Evolutionary conservation across 257 asterid species (phyloP).

Genomic region (Dorcoceras hygrometricum): DNA sequence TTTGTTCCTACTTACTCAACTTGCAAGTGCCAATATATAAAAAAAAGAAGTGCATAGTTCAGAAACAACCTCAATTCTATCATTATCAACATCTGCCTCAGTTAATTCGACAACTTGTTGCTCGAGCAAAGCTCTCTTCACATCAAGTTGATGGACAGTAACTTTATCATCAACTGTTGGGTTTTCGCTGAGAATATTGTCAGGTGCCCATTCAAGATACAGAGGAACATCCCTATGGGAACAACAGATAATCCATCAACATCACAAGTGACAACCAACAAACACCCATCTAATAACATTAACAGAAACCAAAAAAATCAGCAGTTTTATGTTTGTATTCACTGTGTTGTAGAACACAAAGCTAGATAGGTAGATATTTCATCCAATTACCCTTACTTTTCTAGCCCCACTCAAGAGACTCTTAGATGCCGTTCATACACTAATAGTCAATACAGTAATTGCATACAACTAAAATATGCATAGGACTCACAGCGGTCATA

Average conservation of each 20-base stretch:
- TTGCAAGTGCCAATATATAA: neutral
- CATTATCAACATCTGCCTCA: constrained; percentile 71
- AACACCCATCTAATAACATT: constrained; percentile 1
- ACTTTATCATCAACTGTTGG: constrained; percentile 35
- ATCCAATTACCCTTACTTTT: neutral
- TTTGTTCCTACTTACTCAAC: neutral
- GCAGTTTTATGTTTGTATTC: neutral
- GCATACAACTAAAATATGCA: too few species aligned
- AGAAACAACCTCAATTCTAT: constrained; percentile 78
- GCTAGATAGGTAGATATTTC: neutral
- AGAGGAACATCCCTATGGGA: constrained; percentile 77
- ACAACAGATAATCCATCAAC: constrained; percentile 21
- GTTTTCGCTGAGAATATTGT: constrained; percentile 57
- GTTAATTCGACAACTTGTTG: constrained; percentile 56
- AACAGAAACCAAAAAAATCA: neutral
- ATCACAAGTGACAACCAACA: constrained; percentile 23
- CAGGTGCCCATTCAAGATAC: constrained; percentile 98
- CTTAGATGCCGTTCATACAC: neutral
- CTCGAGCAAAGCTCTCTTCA: constrained; percentile 49
- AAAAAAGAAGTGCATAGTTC: constrained; percentile 3
- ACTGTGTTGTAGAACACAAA: neutral
- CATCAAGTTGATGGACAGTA: constrained; percentile 48
- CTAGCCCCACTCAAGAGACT: neutral
- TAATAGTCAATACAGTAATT: neutral
- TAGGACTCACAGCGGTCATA: too few species aligned